Conservation (phyloP, 2,329 filamentous ascomycete species). For the Trichoderma aggressivum region DNA sequence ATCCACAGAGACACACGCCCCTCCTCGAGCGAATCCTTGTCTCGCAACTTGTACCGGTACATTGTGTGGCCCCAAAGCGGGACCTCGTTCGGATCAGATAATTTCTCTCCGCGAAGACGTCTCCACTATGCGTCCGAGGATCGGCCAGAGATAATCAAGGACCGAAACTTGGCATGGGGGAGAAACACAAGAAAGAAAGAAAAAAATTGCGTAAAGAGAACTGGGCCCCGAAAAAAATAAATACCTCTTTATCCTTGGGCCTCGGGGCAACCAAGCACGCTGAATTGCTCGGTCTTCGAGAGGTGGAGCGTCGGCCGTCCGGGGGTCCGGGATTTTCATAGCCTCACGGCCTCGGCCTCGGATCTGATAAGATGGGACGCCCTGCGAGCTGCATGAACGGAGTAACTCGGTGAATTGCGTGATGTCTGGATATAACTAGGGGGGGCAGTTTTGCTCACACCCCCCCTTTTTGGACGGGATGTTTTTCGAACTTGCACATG, state of each 20-base stretch:
- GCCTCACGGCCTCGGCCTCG: constrained; percentile 11
- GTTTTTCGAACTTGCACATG: not conserved
- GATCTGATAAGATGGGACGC: constrained; percentile 20
- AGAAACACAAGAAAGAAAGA: not conserved
- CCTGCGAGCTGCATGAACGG: not conserved
- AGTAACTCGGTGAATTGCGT: not conserved
- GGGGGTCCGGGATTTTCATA: not conserved
- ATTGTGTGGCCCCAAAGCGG: constrained; percentile 11
- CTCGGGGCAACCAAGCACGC: not conserved
- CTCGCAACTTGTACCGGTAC: constrained; percentile 12
- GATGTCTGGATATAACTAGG: constrained; percentile 3
- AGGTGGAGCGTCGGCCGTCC: constrained; percentile 1
- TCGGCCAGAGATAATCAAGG: not conserved
- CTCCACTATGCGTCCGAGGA: constrained; percentile 12
- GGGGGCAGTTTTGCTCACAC: not conserved
- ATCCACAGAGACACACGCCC: not conserved
- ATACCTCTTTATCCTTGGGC: not conserved
- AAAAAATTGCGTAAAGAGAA: constrained; percentile 3
- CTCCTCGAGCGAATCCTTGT: not conserved
- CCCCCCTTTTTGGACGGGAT: not conserved
- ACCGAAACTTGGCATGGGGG: not conserved
- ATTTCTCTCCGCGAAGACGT: constrained; percentile 25
- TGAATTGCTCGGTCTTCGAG: constrained; percentile 22
- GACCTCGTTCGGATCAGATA: constrained; percentile 36
- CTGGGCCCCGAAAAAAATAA: not conserved